Evolutionary conservation across 352 stramenopile genomes (phyloP), one percentile per base, ranked within the genome.

Genomic region (Pythium aquatile): DNA sequence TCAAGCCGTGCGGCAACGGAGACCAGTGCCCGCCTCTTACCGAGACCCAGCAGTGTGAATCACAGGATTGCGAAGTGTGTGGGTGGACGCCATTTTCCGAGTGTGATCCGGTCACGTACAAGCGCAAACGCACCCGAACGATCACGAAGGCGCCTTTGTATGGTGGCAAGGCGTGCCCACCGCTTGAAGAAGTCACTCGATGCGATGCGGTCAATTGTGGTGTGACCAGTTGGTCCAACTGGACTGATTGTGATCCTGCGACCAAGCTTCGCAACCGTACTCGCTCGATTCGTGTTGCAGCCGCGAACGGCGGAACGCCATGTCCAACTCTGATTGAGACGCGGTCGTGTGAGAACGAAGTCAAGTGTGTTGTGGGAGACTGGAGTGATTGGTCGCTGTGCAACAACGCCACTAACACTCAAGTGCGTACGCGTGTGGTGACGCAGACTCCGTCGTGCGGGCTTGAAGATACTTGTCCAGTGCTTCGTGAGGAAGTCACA

Each of bases 151-250:
- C 68, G 10, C 56, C 69, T 3, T 71, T 74, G 16, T 68, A 77
- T 3, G 73, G 73, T 11, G 79, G 83, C 29, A 72, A 77, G n/a
- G 48, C 65, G 11, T 91, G 82, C 37, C 77, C 72, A 3, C 9
- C 57, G n/a, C 74, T 92, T 7, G 49, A 75, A 2, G 77, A 90
- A 20, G 69, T 49, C 0, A 66, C 57, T 5, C 54, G n/a, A 6
- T 92, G 83, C 55, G 54, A 65, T 26, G 70, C 75, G 1, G 69
- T 88, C 13, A 75, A 86, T 57, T 91, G 82, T 42, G 77, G 76
- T 8, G 71, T 90, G 14, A 82, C 70, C 16, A 55, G 58, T 2
- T 91, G 82, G 82, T 69, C 58, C 0, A 37, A 72, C 0, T 91
- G 79, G 75, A 68, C 70, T 1, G 69, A 70, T 26, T 91, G 83